phyloP scores from a whole-genome alignment of 1,139 yeast genomes.

The Yamadazyma atlantica region DNA sequence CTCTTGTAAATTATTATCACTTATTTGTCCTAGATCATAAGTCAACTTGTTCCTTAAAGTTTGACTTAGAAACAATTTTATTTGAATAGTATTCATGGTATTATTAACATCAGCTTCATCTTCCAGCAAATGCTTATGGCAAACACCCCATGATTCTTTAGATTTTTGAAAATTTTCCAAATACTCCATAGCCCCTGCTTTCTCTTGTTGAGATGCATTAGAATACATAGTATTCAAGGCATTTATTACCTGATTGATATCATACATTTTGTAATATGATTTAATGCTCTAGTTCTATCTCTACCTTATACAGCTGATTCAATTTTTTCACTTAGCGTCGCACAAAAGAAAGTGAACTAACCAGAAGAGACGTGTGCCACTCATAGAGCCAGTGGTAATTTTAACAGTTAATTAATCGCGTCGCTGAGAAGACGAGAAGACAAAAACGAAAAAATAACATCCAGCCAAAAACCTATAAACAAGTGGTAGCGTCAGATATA shows the following conservation, averaged over 20 bases:
- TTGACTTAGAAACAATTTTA: constrained; percentile 85
- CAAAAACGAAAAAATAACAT: neutral
- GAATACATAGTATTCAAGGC: constrained; percentile 68
- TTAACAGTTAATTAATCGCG: neutral
- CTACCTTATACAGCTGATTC: no score
- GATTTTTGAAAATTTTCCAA: constrained; percentile 85
- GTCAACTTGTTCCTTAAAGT: constrained; percentile 82
- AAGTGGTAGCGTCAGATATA: no score
- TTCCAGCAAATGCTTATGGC: constrained; percentile 34
- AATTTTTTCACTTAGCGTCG: neutral
- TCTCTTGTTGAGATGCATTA: constrained; percentile 48
- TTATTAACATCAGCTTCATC: constrained; percentile 14
- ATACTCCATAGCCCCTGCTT: constrained; percentile 61
- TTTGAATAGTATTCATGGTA: constrained; percentile 32
- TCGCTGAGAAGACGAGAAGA: neutral
- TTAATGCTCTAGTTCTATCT: neutral
- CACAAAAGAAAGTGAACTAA: no score
- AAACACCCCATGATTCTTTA: constrained; percentile 63
- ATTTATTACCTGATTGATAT: constrained; percentile 27
- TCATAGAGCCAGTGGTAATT: neutral
- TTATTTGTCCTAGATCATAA: constrained; percentile 80
- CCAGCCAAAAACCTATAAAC: no score
- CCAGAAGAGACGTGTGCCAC: neutral
- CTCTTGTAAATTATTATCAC: constrained; percentile 43
- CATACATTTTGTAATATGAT: constrained; percentile 9